Percentiles rank a stretch among this genome's conserved stretches.
These are phyloP conservation scores for Sarcocystis neurona DNA, from an alignment of 169 alveolate genomes.

Conservation along the genomic window DNA sequence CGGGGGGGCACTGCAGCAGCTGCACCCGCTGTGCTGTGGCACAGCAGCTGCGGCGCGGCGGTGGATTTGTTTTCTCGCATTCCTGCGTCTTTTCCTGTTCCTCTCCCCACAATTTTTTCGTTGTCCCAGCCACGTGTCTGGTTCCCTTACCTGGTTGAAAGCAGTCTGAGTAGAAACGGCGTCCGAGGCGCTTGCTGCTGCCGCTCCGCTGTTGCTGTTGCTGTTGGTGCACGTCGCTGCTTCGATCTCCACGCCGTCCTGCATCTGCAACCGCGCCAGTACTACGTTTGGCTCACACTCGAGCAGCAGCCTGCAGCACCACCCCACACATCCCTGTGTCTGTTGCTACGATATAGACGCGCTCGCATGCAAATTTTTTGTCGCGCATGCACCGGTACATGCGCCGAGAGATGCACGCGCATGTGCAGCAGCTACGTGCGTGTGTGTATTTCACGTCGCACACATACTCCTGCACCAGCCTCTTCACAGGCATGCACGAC, in stretches of 20 bases:
- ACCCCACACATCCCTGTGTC: too few relatives aligned
- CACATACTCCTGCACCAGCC: too few relatives aligned
- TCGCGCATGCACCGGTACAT: too few relatives aligned
- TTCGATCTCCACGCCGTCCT: not conserved
- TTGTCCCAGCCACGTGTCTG: not conserved
- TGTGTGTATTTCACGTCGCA: too few relatives aligned
- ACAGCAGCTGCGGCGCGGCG: not conserved
- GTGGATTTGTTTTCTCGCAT: not conserved
- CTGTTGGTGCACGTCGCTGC: too few relatives aligned
- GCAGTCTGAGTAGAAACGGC: constrained; percentile 24
- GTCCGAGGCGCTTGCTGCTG: not conserved
- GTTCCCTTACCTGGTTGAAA: constrained; percentile 32
- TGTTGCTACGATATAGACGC: too few relatives aligned
- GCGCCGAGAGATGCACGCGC: too few relatives aligned
- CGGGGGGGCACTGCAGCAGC: too few relatives aligned
- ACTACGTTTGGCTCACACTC: constrained; percentile 3
- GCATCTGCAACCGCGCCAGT: constrained; percentile 21
- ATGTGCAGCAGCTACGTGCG: too few relatives aligned
- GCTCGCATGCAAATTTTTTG: too few relatives aligned
- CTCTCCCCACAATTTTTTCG: not conserved
- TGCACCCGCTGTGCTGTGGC: too few relatives aligned
- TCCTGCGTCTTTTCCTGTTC: not conserved
- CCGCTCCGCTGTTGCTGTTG: constrained; percentile 25
- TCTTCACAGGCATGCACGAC: too few relatives aligned
- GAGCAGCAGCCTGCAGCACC: not conserved